A percentile compares a stretch with the other conserved stretches of the same genome.
Conservation (phyloP, 352 stramenopile genomes). For the Globisporangium polare region DNA sequence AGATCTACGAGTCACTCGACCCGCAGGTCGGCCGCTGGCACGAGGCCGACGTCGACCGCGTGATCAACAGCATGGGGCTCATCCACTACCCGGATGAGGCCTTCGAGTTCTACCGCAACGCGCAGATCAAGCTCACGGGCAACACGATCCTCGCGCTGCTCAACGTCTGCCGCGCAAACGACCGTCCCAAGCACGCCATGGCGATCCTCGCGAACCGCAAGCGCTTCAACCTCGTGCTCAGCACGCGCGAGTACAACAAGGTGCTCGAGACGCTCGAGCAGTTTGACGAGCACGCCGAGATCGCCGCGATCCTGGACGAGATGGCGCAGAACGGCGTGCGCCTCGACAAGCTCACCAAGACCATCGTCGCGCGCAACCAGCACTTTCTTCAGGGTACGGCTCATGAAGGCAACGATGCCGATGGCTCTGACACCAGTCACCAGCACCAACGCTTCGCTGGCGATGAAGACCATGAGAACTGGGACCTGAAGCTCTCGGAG, state of each 20-base stretch:
- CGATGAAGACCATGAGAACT: slow-evolving; percentile 3
- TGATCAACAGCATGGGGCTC: slow-evolving; percentile 44
- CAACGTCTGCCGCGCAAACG: slow-evolving; percentile 35
- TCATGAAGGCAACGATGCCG: slow-evolving; percentile 10
- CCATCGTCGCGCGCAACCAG: slow-evolving; percentile 36
- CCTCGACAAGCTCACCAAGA: slow-evolving; percentile 25
- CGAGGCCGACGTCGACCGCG: slow-evolving; percentile 39
- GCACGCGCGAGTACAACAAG: slow-evolving; percentile 33
- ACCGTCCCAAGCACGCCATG: slow-evolving; percentile 36
- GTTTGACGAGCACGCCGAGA: slow-evolving; percentile 26
- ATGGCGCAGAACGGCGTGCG: slow-evolving; percentile 29
- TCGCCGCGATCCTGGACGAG: slow-evolving; percentile 33
- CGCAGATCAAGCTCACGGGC: slow-evolving; percentile 35
- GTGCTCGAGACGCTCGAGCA: slow-evolving; percentile 48
- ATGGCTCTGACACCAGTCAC: neutral
- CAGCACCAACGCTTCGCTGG: neutral
- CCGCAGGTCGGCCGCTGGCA: slow-evolving; percentile 34
- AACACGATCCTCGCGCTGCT: slow-evolving; percentile 47
- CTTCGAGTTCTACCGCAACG: slow-evolving; percentile 61
- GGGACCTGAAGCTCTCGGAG: neutral
- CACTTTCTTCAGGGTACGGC: slow-evolving; percentile 24
- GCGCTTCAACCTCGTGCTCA: slow-evolving; percentile 42
- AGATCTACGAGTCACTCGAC: slow-evolving; percentile 27
- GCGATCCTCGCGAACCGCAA: slow-evolving; percentile 51
- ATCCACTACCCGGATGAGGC: slow-evolving; percentile 30